phyloP scores from a whole-genome alignment of 768 basidiomycete genomes.

The Kwoniella bestiolae region DNA sequence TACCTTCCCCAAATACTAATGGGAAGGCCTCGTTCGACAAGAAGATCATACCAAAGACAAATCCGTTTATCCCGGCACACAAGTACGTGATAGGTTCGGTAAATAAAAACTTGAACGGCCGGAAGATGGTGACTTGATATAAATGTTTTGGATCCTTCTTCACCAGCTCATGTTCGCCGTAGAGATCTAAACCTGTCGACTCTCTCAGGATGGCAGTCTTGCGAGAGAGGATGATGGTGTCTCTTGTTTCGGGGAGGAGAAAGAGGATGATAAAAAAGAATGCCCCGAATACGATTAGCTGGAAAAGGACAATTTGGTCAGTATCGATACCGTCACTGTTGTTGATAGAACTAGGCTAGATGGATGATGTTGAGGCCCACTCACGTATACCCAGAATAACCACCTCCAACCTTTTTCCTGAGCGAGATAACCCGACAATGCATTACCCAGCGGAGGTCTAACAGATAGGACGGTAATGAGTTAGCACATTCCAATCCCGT shows the following conservation, averaged over 20 bases:
- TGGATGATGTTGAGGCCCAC: background rate
- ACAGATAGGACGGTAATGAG: too few relatives aligned
- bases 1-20: conserved; percentile 44
- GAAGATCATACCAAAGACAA: conserved; percentile 49
- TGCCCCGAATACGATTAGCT: conserved; percentile 41
- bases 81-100: conserved; percentile 52
- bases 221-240: conserved; percentile 36
- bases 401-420: conserved; percentile 39
- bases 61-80: conserved; percentile 47
- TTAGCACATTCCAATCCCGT: too few relatives aligned
- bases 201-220: conserved; percentile 39
- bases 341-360: too few relatives aligned
- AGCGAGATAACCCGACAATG: conserved; percentile 32
- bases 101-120: conserved; percentile 47
- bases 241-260: conserved; percentile 43
- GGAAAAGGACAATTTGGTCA: background rate
- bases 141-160: conserved; percentile 43
- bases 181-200: conserved; percentile 32
- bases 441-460: conserved; percentile 43
- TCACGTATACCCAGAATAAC: conserved; percentile 43
- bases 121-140: conserved; percentile 43
- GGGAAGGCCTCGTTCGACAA: conserved; percentile 49
- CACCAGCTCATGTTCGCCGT: conserved; percentile 45
- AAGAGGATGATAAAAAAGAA: conserved; percentile 38
- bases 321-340: too few relatives aligned